Base-by-base conservation (phyloP, 495 filamentous ascomycete genomes). In the Podospora anserina region DNA sequence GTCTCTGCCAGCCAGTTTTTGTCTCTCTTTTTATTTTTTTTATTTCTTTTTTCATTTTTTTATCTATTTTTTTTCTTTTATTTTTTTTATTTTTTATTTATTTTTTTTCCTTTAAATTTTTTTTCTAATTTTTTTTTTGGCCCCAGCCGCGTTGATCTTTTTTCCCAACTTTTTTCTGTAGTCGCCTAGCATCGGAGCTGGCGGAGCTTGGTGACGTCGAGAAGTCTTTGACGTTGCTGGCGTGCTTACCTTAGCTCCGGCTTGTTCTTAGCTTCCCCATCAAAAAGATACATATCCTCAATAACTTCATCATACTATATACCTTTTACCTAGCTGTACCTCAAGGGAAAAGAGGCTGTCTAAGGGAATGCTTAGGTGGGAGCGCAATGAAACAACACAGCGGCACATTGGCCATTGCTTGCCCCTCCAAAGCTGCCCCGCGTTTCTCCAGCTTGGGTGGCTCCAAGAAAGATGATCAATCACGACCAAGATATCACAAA, bases 191-290 rank as follows among this genome's bases (percentile, higher is more conserved):
- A 65, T 61, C 60, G 61, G 65, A 67, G 34, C 9, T 15, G 44
- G 60, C 65, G 68, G 64, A 54, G 60, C 39, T 54, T 5, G 5
- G 63, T 70, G 69, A 71, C 66, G 69, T 68, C 69, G 66, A 61
- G 57, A 59, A 44, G 11, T 60, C 34, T 2, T 62, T 61, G 44
- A 61, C 28, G 56, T 54, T 69, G 62, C 49, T 28, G 44, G 19
- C 0, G n/a, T 39, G 6, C 16, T n/a, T 20, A 19, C 19, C 6
- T 5, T 49, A 49, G 39, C 39, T 49, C 39, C 39, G 39, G 39
- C 39, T 49, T 49, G 39, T 49, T 11, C 11, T 49, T 49, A 49
- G 39, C 39, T 49, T 56, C 55, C 55, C 23, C 23, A 20, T 58
- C 55, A 19, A 20, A 56, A 18, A 56, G 4, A 56, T 20, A 56